A percentile compares a stretch with the other conserved stretches of the same genome.
These are phyloP conservation scores for Lasiosphaeria miniovina DNA, from an alignment of 495 filamentous ascomycete genomes.

Conservation along the genomic window DNA sequence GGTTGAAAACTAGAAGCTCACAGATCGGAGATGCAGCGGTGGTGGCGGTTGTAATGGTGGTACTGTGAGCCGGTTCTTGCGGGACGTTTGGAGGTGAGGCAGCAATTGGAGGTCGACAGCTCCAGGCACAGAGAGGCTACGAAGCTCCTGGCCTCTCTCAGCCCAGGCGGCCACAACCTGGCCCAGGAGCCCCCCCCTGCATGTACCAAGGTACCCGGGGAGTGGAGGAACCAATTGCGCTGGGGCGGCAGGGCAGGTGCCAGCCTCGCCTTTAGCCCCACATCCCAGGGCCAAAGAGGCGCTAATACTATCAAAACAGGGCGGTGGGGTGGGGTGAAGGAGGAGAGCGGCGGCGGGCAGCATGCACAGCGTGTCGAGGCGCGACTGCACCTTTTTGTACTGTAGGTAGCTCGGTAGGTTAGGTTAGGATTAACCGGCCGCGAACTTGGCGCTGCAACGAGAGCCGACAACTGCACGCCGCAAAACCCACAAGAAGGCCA, in stretches of 20 bases:
- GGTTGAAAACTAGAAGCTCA: conserved; percentile 6
- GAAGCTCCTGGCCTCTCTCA: conserved; percentile 21
- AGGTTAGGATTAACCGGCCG: no score
- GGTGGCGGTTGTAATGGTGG: conserved; percentile 17
- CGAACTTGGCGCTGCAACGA: no score
- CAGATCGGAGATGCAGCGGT: conserved; percentile 17
- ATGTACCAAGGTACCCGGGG: conserved; percentile 17
- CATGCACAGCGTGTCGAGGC: no score
- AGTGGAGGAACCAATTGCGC: background rate
- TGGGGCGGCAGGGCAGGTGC: background rate
- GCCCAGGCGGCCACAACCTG: conserved; percentile 18
- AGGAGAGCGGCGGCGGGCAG: no score
- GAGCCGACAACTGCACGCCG: no score
- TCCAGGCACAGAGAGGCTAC: conserved; percentile 35
- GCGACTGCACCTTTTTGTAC: no score
- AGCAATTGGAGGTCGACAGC: conserved; percentile 21
- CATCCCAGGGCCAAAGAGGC: no score
- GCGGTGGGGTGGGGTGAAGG: no score
- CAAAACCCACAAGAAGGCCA: no score
- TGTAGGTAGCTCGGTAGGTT: no score
- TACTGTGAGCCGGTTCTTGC: conserved; percentile 7
- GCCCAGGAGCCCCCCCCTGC: conserved; percentile 12
- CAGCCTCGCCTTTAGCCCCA: no score
- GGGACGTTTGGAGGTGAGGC: conserved; percentile 33
- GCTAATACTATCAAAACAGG: no score